Evolutionary conservation across 306 rosid genomes (phyloP).

Genomic region (Oemleria cerasiformis): DNA sequence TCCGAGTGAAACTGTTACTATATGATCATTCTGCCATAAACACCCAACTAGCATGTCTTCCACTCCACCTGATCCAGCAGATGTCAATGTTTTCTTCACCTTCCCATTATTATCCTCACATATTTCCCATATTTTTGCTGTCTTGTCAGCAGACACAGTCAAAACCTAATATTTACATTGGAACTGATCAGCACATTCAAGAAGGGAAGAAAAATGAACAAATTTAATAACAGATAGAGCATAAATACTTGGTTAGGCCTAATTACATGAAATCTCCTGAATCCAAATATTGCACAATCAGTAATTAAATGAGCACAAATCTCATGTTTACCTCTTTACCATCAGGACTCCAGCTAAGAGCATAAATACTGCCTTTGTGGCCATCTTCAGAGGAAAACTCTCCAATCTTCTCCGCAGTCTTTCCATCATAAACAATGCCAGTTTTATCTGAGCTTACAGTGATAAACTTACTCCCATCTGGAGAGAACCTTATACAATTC

Average conservation of each 20-base stretch:
- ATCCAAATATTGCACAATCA: background rate
- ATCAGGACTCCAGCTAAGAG: constrained; percentile 95
- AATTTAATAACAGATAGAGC: background rate
- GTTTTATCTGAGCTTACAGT: constrained; percentile 90
- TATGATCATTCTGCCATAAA: constrained; percentile 78
- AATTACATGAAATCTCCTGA: background rate
- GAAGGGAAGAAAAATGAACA: constrained; percentile 3
- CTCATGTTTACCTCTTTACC: constrained; percentile 65
- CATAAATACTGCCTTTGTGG: constrained; percentile 91
- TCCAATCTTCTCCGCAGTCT: constrained; percentile 82
- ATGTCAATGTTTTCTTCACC: constrained; percentile 66
- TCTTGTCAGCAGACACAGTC: constrained; percentile 94
- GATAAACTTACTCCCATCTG: constrained; percentile 84
- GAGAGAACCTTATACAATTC: constrained; percentile 85
- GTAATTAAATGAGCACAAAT: background rate
- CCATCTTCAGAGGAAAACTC: constrained; percentile 86
- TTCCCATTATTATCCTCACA: constrained; percentile 64
- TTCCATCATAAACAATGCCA: constrained; percentile 76
- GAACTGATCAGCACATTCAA: constrained; percentile 26
- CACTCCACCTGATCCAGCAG: constrained; percentile 78
- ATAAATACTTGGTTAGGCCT: background rate
- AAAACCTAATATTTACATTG: constrained; percentile 51
- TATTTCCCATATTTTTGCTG: constrained; percentile 88
- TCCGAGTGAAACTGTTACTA: constrained; percentile 88
- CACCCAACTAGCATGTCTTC: constrained; percentile 96